A percentile compares a stretch with the other conserved stretches of the same genome.
Evolutionary conservation across 305 asterid species (phyloP).

Genomic region (Plantago coronopus): DNA sequence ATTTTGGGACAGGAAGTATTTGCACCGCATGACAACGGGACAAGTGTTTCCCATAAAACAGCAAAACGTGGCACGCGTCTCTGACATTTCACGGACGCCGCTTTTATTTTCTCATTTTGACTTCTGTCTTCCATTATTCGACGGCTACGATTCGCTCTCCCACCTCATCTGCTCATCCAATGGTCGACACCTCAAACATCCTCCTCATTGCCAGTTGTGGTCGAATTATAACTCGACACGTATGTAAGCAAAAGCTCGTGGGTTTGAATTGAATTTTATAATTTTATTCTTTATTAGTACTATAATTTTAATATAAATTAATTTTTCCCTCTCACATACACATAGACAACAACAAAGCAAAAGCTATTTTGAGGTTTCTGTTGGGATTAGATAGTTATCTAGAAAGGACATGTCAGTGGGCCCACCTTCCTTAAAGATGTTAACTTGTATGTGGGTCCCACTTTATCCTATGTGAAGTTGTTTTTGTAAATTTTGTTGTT

Average conservation of each 20-base stretch:
- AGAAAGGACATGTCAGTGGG: conserved; percentile 13
- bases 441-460: neutral
- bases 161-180: neutral
- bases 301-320: no score
- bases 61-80: neutral
- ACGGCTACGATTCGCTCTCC: neutral
- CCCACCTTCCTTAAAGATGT: neutral
- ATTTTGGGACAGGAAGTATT: neutral
- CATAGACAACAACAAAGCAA: no score
- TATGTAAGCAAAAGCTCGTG: neutral
- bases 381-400: conserved; percentile 18
- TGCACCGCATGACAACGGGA: neutral
- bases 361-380: neutral
- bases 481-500: no score
- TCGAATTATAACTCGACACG: conserved; percentile 7
- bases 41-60: conserved; percentile 3
- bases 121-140: neutral
- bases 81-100: conserved; percentile 9
- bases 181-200: conserved; percentile 9
- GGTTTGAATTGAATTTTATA: neutral
- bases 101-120: conserved; percentile 7
- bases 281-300: no score
- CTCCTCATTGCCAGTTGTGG: neutral
- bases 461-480: conserved; percentile 14
- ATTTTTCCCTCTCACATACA: no score